phyloP scores from a whole-genome alignment of 2,329 filamentous ascomycete species.

The Aspergillus costaricaensis region DNA sequence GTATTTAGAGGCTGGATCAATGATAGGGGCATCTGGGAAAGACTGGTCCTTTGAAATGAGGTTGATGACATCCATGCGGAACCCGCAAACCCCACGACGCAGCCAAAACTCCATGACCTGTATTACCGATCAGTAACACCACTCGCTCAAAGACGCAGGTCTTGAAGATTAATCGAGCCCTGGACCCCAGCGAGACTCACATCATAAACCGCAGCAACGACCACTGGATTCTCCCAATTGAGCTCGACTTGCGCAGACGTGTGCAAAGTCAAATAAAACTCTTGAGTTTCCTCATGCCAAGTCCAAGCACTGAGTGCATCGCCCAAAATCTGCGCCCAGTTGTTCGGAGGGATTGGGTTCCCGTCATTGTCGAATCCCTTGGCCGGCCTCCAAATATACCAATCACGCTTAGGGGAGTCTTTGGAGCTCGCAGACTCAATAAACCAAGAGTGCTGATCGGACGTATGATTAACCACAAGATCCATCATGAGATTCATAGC shows the following conservation, averaged over 20 bases:
- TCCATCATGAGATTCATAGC: constrained; percentile 73
- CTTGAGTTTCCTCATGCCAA: constrained; percentile 68
- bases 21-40: constrained; percentile 51
- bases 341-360: constrained; percentile 64
- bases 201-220: too few species aligned
- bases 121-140: constrained; percentile 64
- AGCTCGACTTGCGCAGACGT: constrained; percentile 74
- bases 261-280: constrained; percentile 78
- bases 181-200: too few species aligned
- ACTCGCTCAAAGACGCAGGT: constrained; percentile 14
- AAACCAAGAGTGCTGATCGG: constrained; percentile 71
- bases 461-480: constrained; percentile 77
- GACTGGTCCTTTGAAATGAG: constrained; percentile 65
- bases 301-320: constrained; percentile 44
- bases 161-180: too few species aligned
- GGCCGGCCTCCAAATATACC: constrained; percentile 63
- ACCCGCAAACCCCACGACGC: constrained; percentile 69
- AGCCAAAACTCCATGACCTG: constrained; percentile 81
- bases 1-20: constrained; percentile 51
- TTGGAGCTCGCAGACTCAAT: constrained; percentile 63
- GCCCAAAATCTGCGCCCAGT: constrained; percentile 56
- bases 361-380: constrained; percentile 58
- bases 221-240: constrained; percentile 71
- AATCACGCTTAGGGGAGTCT: constrained; percentile 64
- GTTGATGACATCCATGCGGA: constrained; percentile 73